Evolutionary conservation across 1,284 basidiomycete genomes (phyloP), one percentile per base, ranked within the genome.

Genomic region (Moesziomyces sp.): DNA sequence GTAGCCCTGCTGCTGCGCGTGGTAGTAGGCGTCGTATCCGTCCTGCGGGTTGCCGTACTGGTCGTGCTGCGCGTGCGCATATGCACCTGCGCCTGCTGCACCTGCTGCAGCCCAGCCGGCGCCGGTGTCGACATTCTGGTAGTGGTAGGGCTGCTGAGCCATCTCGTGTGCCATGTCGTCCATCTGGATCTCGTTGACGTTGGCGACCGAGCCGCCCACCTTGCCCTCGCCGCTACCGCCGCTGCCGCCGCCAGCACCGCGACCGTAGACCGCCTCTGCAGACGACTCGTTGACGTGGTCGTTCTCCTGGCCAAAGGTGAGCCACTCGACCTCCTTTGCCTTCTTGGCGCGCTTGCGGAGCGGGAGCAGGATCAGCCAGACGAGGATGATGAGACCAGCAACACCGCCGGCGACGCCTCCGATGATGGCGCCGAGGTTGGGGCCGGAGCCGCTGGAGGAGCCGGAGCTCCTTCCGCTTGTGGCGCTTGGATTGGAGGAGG

Each of bases 311-410:
- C 74, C 74, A 42, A 78, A 78, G 24, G 72, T 52, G 19, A 78
- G 62, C 76, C 76, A 78, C 43, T 78, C 76, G 35, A 78, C 76
- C 47, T 78, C 74, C 50, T 78, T 76, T 14, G 60, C 58, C 63
- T 74, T 72, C 49, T 62, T 72, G 23, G 67, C 66, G 10, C 74
- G 56, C 28, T 51, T 60, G 33, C 76, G 76, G 40, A 78, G 38
- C 2, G 76, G 74, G n/a, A 78, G 43, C 26, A 78, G 55, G 52
- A 78, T 74, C 16, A 78, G 59, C 73, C 74, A 76, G 30, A 74
- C 54, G 33, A 78, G 44, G 24, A 78, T 69, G 43, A 73, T 66
- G 33, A 78, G 56, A 52, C 74, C 74, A 11, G 71, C 73, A 3
- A 76, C 57, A 46, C 74, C 76, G 43, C 76, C 76, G 11, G 75